Percentiles rank a stretch among this genome's conserved stretches.
Evolutionary conservation across 106 monocot genomes (phyloP).

Genomic region (Dendrobium chrysotoxum): DNA sequence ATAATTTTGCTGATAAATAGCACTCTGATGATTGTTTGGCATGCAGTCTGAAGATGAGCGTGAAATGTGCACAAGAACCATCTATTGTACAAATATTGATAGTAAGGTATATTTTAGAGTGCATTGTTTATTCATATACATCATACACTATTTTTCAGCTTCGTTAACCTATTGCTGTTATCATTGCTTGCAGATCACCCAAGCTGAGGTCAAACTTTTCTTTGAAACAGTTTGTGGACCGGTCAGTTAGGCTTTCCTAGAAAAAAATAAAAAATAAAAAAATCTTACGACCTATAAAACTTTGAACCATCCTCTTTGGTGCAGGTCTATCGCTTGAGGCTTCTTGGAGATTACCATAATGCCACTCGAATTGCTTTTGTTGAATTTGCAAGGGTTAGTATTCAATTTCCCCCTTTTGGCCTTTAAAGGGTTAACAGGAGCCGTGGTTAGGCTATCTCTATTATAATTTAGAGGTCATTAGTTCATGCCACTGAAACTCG

Average conservation of each 20-base stretch:
- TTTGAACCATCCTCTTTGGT: not conserved
- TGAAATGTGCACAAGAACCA: slow-evolving; percentile 42
- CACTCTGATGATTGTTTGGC: not conserved
- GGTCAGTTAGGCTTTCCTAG: slow-evolving; percentile 14
- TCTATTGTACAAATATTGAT: slow-evolving; percentile 57
- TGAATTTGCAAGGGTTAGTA: slow-evolving; percentile 34
- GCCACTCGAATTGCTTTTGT: slow-evolving; percentile 55
- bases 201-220: slow-evolving; percentile 40
- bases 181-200: slow-evolving; percentile 26
- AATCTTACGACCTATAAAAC: not conserved
- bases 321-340: slow-evolving; percentile 27
- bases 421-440: not conserved
- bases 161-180: not conserved
- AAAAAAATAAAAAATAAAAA: not conserved
- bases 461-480: not conserved
- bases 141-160: not conserved
- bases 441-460: not conserved
- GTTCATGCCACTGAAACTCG: too few species aligned
- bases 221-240: slow-evolving; percentile 43
- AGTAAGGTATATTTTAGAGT: slow-evolving; percentile 25
- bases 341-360: slow-evolving; percentile 44
- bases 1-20: not conserved
- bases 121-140: not conserved
- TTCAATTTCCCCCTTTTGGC: not conserved
- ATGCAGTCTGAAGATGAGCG: slow-evolving; percentile 52